phyloP scores from a whole-genome alignment of 1,139 yeast genomes.

The Yamadazyma buinensis region DNA sequence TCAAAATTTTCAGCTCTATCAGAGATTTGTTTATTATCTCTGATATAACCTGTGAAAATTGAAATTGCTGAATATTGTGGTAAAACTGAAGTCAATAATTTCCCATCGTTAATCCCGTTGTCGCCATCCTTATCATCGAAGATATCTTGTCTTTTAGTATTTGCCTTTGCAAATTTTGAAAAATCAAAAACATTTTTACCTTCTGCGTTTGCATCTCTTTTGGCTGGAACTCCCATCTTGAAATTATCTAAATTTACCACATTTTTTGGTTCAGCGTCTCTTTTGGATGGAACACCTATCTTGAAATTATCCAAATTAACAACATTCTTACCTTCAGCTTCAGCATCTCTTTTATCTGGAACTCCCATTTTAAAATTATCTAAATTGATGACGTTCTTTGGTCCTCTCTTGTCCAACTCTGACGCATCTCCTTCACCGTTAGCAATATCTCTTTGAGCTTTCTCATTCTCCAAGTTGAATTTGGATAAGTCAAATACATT shows the following conservation, averaged over 20 bases:
- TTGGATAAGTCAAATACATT: slow-evolving; percentile 18
- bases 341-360: slow-evolving; percentile 19
- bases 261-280: slow-evolving; percentile 23
- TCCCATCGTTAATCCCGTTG: slow-evolving; percentile 6
- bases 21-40: slow-evolving; percentile 47
- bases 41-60: slow-evolving; percentile 51
- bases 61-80: slow-evolving; percentile 45
- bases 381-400: slow-evolving; percentile 19
- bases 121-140: slow-evolving; percentile 10
- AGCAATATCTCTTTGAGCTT: slow-evolving; percentile 10
- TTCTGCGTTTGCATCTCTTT: slow-evolving; percentile 21
- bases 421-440: slow-evolving; percentile 10
- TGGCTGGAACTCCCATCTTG: slow-evolving; percentile 8
- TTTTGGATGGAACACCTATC: slow-evolving; percentile 12
- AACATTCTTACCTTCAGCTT: slow-evolving; percentile 23
- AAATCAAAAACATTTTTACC: slow-evolving; percentile 18
- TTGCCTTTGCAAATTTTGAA: slow-evolving; percentile 2
- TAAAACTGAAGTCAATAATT: slow-evolving; percentile 19
- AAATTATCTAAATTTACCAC: slow-evolving; percentile 12
- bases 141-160: slow-evolving; percentile 12
- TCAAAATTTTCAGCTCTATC: slow-evolving; percentile 34
- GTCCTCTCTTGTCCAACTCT: slow-evolving; percentile 17
- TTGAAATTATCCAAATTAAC: slow-evolving; percentile 10
- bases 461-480: slow-evolving; percentile 11
- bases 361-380: slow-evolving; percentile 8